phyloP scores from a whole-genome alignment of 371 early-diverging fungal genomes.

The Choanephora cucurbitarum region DNA sequence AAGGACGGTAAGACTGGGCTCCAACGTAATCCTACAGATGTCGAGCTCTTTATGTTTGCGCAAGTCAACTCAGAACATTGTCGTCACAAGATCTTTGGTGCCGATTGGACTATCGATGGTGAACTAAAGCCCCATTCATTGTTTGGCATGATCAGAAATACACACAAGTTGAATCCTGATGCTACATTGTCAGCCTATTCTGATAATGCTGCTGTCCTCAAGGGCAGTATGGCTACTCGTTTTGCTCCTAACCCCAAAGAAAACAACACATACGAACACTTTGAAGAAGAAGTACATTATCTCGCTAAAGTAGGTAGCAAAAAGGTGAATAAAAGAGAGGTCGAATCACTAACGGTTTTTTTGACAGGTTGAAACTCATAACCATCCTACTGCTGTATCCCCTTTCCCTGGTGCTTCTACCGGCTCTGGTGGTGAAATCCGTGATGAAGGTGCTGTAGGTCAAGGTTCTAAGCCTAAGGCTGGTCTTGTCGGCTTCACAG shows the following conservation, averaged over 20 bases:
- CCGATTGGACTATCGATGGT: slow-evolving; percentile 94
- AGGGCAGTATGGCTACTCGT: slow-evolving; percentile 72
- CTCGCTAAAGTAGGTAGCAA: slow-evolving; percentile 70
- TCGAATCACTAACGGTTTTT: background rate
- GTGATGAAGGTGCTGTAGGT: slow-evolving; percentile 98
- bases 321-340: slow-evolving; percentile 3
- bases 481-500: slow-evolving; percentile 92
- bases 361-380: slow-evolving; percentile 92
- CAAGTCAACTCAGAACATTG: slow-evolving; percentile 99
- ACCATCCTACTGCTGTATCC: slow-evolving; percentile 97
- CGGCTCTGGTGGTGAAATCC: slow-evolving; percentile 96
- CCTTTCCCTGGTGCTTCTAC: slow-evolving; percentile 96
- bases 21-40: slow-evolving; percentile 92
- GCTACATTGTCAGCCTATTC: slow-evolving; percentile 93
- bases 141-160: slow-evolving; percentile 94
- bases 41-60: slow-evolving; percentile 98
- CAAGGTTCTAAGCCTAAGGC: slow-evolving; percentile 93
- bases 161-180: slow-evolving; percentile 79
- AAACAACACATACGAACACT: slow-evolving; percentile 50
- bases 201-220: slow-evolving; percentile 96
- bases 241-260: slow-evolving; percentile 63
- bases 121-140: slow-evolving; percentile 76
- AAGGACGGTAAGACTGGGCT: slow-evolving; percentile 47
- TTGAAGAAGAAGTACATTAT: slow-evolving; percentile 77
- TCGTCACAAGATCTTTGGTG: slow-evolving; percentile 97